Percentiles rank a stretch among this genome's conserved stretches.
phyloP scores from a whole-genome alignment of 371 early-diverging fungal species.

The Fennellomyces sp. region DNA sequence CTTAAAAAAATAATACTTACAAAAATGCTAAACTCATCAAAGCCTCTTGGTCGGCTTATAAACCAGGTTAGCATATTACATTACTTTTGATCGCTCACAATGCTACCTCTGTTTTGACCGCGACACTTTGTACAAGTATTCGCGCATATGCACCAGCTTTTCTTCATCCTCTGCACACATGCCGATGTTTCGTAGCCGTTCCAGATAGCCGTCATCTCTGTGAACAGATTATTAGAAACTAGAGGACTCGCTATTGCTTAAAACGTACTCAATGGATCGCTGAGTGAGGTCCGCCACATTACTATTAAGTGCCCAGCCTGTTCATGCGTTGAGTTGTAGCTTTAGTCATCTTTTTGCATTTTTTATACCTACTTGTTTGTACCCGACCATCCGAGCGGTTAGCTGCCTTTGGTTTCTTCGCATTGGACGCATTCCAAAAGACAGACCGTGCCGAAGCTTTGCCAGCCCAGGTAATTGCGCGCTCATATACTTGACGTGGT shows the following conservation, averaged over 20 bases:
- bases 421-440: conserved; percentile 49
- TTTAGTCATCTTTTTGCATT: no score
- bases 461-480: conserved; percentile 63
- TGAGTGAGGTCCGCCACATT: neutral
- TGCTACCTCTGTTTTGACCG: conserved; percentile 55
- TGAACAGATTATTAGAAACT: neutral
- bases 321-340: no score
- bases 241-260: neutral
- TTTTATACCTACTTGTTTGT: neutral
- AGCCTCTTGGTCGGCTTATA: conserved; percentile 31
- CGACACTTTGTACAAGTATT: conserved; percentile 77
- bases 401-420: neutral
- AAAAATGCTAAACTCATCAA: conserved; percentile 23
- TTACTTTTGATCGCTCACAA: neutral
- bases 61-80: neutral
- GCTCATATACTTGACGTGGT: conserved; percentile 61
- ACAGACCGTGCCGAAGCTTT: conserved; percentile 52
- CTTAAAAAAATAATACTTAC: no score
- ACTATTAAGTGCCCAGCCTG: conserved; percentile 28
- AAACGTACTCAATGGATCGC: neutral
- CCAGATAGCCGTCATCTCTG: conserved; percentile 61
- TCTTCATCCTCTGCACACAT: conserved; percentile 81
- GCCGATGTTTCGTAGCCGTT: conserved; percentile 67
- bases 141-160: conserved; percentile 73
- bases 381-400: neutral